Evolutionary conservation across 2,329 filamentous ascomycete genomes (phyloP).

Genomic region (Metarhizium album): DNA sequence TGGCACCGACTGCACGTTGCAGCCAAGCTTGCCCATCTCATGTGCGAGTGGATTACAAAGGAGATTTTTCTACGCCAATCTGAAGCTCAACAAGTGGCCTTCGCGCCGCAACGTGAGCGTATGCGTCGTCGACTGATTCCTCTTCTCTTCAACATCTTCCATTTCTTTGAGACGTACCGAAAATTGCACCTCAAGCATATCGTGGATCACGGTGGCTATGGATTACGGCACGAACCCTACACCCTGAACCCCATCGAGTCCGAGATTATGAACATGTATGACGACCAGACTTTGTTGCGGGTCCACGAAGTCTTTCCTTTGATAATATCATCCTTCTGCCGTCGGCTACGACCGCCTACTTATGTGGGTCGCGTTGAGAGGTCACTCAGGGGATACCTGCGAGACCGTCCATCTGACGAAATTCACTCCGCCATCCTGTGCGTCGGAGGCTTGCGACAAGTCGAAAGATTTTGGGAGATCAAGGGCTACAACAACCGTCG

Average conservation of each 20-base stretch:
- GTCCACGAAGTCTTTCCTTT: slow-evolving; percentile 56
- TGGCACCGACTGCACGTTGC: slow-evolving; percentile 58
- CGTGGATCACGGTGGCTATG: slow-evolving; percentile 37
- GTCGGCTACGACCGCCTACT: slow-evolving; percentile 50
- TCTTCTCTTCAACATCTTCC: slow-evolving; percentile 53
- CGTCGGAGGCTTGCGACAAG: slow-evolving; percentile 50
- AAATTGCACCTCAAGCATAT: slow-evolving; percentile 48
- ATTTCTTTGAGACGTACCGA: slow-evolving; percentile 57
- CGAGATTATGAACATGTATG: slow-evolving; percentile 53
- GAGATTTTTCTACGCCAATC: slow-evolving; percentile 52
- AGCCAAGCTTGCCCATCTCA: slow-evolving; percentile 49
- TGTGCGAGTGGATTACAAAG: slow-evolving; percentile 54
- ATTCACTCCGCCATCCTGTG: slow-evolving; percentile 50
- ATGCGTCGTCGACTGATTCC: slow-evolving; percentile 56
- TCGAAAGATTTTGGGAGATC: slow-evolving; percentile 54
- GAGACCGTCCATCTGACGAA: slow-evolving; percentile 51
- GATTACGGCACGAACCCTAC: slow-evolving; percentile 41
- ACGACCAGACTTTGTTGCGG: slow-evolving; percentile 49
- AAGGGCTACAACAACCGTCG: slow-evolving; percentile 53
- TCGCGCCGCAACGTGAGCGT: slow-evolving; percentile 49
- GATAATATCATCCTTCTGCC: slow-evolving; percentile 53
- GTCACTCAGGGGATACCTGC: slow-evolving; percentile 51
- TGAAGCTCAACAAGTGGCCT: slow-evolving; percentile 42
- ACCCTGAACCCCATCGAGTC: slow-evolving; percentile 52
- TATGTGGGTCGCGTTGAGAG: slow-evolving; percentile 54